phyloP scores from a whole-genome alignment of 2,329 filamentous ascomycete species.

The Cladosporium sp. region DNA sequence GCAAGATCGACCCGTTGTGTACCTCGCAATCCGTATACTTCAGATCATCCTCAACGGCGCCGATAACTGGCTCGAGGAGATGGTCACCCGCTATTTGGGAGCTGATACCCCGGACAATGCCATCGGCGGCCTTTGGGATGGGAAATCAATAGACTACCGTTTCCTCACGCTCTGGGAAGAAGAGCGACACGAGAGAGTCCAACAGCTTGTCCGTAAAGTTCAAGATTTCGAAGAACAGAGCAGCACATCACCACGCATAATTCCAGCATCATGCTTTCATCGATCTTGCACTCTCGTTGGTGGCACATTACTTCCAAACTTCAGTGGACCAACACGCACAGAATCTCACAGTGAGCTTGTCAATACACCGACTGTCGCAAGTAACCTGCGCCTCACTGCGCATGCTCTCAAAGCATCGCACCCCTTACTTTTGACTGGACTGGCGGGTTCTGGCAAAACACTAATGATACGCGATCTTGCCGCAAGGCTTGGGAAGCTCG shows the following conservation, averaged over 20 bases:
- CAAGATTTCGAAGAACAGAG: background rate
- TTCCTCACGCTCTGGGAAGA: slow-evolving; percentile 67
- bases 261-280: slow-evolving; percentile 20
- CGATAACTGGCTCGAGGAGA: slow-evolving; percentile 70
- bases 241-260: background rate
- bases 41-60: slow-evolving; percentile 74
- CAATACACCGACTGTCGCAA: slow-evolving; percentile 65
- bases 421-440: slow-evolving; percentile 76
- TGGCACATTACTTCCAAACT: slow-evolving; percentile 59
- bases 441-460: slow-evolving; percentile 87
- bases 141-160: slow-evolving; percentile 68
- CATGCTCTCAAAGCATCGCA: slow-evolving; percentile 61
- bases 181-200: slow-evolving; percentile 44
- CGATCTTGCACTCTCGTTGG: slow-evolving; percentile 58
- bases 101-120: slow-evolving; percentile 44
- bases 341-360: slow-evolving; percentile 49
- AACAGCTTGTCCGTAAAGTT: slow-evolving; percentile 11
- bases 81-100: slow-evolving; percentile 64
- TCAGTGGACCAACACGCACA: background rate
- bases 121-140: slow-evolving; percentile 71
- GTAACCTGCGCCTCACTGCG: slow-evolving; percentile 69
- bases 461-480: slow-evolving; percentile 79
- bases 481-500: slow-evolving; percentile 70
- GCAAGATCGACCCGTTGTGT: slow-evolving; percentile 60
- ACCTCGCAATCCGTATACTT: slow-evolving; percentile 76